Evolutionary conservation across 768 basidiomycete genomes (phyloP).

Genomic region (Lactarius pseudohatsudake): DNA sequence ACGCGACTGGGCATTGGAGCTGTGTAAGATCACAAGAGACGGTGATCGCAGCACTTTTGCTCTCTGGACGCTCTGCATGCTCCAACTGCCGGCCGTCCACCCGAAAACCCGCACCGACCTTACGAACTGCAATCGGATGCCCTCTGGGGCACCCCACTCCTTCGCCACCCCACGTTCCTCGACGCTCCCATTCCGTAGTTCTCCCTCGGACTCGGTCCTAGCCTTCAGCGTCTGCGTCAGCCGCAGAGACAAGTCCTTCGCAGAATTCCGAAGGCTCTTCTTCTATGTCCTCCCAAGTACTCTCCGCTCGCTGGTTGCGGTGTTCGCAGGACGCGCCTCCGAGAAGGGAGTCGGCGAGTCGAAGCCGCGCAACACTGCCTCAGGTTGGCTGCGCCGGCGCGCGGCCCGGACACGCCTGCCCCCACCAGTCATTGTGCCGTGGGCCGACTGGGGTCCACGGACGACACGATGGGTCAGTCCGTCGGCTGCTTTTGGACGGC

Average conservation of each 20-base stretch:
- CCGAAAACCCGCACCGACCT: background rate
- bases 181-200: constrained; percentile 11
- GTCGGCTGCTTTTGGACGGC: background rate
- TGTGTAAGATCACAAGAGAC: constrained; percentile 3
- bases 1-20: constrained; percentile 15
- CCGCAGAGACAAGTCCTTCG: background rate
- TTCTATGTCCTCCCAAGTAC: constrained; percentile 8
- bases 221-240: constrained; percentile 6
- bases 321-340: background rate
- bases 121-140: background rate
- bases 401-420: background rate
- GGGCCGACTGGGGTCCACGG: constrained; percentile 20
- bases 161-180: background rate
- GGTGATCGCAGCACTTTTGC: background rate
- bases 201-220: constrained; percentile 12
- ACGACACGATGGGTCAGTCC: constrained; percentile 13
- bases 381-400: constrained; percentile 7
- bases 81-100: constrained; percentile 15
- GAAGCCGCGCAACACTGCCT: background rate
- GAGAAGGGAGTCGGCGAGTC: background rate
- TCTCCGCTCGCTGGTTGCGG: constrained; percentile 1
- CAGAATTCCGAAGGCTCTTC: background rate
- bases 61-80: constrained; percentile 7
- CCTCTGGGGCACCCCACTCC: background rate
- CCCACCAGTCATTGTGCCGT: background rate